Evolutionary conservation across 1,139 yeast species (phyloP).

Genomic region (Saccharomycopsis crataegensis): DNA sequence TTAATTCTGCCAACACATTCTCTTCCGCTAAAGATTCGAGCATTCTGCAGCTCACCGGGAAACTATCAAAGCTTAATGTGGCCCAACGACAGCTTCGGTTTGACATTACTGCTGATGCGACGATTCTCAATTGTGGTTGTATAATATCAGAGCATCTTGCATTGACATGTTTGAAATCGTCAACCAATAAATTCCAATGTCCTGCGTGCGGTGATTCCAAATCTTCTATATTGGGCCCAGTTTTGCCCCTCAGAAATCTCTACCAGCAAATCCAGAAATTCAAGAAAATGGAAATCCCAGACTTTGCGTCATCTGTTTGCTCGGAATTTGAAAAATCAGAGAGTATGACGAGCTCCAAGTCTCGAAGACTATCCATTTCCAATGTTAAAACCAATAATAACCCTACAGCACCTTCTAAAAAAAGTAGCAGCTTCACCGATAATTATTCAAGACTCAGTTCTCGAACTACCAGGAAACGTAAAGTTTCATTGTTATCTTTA

Average conservation of each 20-base stretch:
- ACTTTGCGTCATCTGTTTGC: background rate
- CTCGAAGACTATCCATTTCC: background rate
- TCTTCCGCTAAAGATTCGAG: no score
- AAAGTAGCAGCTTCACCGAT: constrained; percentile 5
- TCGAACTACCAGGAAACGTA: constrained; percentile 14
- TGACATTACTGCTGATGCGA: constrained; percentile 35
- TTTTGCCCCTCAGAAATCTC: constrained; percentile 46
- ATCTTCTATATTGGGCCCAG: constrained; percentile 36
- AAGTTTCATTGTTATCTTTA: constrained; percentile 22
- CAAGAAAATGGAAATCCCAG: background rate
- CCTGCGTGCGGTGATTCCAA: constrained; percentile 39
- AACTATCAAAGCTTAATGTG: no score
- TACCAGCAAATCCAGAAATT: constrained; percentile 1
- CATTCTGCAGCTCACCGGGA: no score
- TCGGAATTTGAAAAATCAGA: background rate
- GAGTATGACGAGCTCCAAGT: background rate
- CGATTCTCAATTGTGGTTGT: constrained; percentile 66
- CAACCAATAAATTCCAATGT: constrained; percentile 29
- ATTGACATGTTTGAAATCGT: constrained; percentile 21
- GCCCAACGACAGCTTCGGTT: constrained; percentile 26
- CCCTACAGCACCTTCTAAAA: background rate
- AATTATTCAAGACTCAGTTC: constrained; percentile 1
- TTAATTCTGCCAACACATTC: no score
- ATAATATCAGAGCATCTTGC: constrained; percentile 46
- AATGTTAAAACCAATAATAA: background rate